These are phyloP conservation scores for Obelidium mucronatum DNA, from an alignment of 192 early-diverging fungal species.

Conservation along the genomic window DNA sequence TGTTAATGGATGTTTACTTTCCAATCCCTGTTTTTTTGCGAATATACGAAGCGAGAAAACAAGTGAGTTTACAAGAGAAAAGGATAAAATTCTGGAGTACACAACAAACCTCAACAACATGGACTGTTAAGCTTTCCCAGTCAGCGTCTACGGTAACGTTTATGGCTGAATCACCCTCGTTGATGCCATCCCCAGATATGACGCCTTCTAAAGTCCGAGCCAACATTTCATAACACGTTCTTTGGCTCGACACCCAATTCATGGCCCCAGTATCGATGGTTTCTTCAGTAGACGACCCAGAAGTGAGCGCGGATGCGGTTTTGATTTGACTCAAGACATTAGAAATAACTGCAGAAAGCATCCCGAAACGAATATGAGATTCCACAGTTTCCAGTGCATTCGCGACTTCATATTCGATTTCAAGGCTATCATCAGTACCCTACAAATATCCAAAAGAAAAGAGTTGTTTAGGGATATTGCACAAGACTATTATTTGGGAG, in stretches of 20 bases:
- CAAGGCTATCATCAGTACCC: constrained; percentile 10
- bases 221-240: constrained; percentile 20
- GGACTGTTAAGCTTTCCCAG: constrained; percentile 1
- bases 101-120: constrained; percentile 16
- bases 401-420: constrained; percentile 31
- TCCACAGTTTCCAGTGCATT: constrained; percentile 20
- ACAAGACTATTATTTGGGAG: neutral
- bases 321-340: neutral
- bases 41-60: no score
- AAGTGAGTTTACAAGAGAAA: neutral
- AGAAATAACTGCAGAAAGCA: neutral
- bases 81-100: neutral
- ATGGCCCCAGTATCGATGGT: neutral
- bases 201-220: constrained; percentile 16
- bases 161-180: no score
- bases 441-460: neutral
- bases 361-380: neutral
- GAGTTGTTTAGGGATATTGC: neutral
- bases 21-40: constrained; percentile 16
- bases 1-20: constrained; percentile 31
- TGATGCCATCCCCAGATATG: no score
- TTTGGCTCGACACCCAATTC: neutral
- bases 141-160: no score
- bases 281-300: no score
- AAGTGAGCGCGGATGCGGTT: neutral